These are phyloP conservation scores for Firmiana major DNA, from an alignment of 345 rosid species.

Conservation along the genomic window DNA sequence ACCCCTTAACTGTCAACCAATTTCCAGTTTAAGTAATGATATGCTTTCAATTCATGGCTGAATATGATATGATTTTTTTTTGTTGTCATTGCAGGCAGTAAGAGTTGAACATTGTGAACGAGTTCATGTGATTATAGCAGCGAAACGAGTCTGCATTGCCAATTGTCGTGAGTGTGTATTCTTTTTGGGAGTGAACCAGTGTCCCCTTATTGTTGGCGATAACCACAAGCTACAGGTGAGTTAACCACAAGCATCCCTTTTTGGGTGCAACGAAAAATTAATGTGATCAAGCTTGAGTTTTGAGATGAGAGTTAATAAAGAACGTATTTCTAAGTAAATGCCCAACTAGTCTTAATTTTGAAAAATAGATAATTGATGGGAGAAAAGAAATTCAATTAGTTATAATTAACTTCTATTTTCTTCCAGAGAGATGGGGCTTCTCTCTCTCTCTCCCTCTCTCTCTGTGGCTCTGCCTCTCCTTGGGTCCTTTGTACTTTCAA, in stretches of 20 bases:
- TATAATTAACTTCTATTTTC: not conserved
- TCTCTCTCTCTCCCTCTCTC: not conserved
- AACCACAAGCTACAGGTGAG: slow-evolving; percentile 96
- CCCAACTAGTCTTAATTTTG: not conserved
- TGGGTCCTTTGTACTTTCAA: not conserved
- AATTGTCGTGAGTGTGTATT: slow-evolving; percentile 96
- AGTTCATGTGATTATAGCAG: slow-evolving; percentile 87
- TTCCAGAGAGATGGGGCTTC: not conserved
- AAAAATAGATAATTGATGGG: not conserved
- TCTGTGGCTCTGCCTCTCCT: not conserved
- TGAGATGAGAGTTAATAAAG: not conserved
- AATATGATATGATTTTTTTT: slow-evolving; percentile 4
- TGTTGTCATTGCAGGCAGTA: slow-evolving; percentile 58
- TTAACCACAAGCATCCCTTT: not conserved
- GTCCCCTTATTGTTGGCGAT: slow-evolving; percentile 96
- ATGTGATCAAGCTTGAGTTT: not conserved
- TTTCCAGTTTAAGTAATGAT: not conserved
- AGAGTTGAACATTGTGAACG: slow-evolving; percentile 98
- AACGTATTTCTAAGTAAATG: not conserved
- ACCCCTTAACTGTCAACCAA: not conserved
- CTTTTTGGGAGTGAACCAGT: slow-evolving; percentile 97
- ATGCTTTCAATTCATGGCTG: not conserved
- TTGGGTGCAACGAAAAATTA: not conserved
- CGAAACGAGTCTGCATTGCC: slow-evolving; percentile 89
- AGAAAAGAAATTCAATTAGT: not conserved